Evolutionary conservation across 345 rosid genomes (phyloP).

Genomic region (Crucihimalaya himalaica): DNA sequence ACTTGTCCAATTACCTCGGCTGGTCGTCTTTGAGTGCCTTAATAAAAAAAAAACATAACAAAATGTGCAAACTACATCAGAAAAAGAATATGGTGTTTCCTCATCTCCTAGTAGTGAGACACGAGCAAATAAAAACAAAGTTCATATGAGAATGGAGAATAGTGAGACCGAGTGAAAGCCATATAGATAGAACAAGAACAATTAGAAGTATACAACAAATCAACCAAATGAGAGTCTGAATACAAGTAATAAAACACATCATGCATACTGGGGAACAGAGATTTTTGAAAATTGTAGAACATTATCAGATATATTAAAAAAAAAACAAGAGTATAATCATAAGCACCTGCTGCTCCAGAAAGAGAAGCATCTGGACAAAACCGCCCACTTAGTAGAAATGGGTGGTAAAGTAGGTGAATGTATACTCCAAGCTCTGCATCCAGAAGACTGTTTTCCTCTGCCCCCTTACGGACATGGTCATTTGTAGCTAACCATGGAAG

Average conservation of each 20-base stretch:
- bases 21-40: conserved; percentile 80
- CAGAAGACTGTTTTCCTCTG: conserved; percentile 76
- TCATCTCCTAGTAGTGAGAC: conserved; percentile 4
- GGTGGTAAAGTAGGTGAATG: conserved; percentile 89
- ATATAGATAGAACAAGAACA: background rate
- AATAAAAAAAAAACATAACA: conserved; percentile 18
- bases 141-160: background rate
- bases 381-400: conserved; percentile 81
- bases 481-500: conserved; percentile 90
- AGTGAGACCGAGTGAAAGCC: background rate
- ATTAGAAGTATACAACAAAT: background rate
- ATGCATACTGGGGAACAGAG: background rate
- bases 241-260: background rate
- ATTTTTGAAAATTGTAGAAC: background rate
- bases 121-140: background rate
- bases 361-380: conserved; percentile 97
- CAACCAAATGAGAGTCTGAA: conserved; percentile 13
- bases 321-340: conserved; percentile 12
- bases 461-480: conserved; percentile 53
- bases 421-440: conserved; percentile 83
- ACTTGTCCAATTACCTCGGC: conserved; percentile 99
- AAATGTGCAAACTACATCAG: conserved; percentile 9
- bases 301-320: background rate
- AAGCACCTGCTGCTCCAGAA: conserved; percentile 82
- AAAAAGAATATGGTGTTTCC: background rate